These are phyloP conservation scores for Medicago ruthenica DNA, from an alignment of 306 rosid species.

Conservation along the genomic window DNA sequence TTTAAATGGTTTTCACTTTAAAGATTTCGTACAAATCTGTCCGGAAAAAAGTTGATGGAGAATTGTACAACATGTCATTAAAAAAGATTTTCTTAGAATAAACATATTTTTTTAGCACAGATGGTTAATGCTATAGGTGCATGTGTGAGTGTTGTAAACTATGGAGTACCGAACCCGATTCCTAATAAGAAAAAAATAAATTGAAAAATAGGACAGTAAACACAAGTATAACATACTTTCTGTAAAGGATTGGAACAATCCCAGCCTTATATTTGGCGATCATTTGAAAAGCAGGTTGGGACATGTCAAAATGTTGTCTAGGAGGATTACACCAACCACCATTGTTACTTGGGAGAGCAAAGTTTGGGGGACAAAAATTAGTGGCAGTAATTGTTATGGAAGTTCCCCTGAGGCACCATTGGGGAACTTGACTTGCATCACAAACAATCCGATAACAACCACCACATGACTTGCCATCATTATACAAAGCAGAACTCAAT, in stretches of 20 bases:
- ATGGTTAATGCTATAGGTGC: too few relatives aligned
- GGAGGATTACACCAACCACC: conserved; percentile 84
- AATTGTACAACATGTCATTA: not conserved
- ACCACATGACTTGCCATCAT: conserved; percentile 69
- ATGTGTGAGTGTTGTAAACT: not conserved
- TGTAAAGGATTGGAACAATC: conserved; percentile 54
- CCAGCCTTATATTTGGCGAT: conserved; percentile 68
- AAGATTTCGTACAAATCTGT: too few relatives aligned
- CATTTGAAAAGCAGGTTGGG: conserved; percentile 60
- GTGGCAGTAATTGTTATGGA: conserved; percentile 70
- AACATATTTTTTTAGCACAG: too few relatives aligned
- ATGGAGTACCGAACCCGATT: too few relatives aligned
- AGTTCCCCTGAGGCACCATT: conserved; percentile 67
- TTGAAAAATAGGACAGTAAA: not conserved
- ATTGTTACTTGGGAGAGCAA: conserved; percentile 51
- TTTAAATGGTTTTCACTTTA: too few relatives aligned
- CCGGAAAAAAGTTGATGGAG: too few relatives aligned
- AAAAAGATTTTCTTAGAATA: not conserved
- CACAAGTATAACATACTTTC: conserved; percentile 47
- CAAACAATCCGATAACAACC: conserved; percentile 74
- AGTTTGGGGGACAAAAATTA: conserved; percentile 77
- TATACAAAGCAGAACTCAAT: conserved; percentile 62
- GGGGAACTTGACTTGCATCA: conserved; percentile 49
- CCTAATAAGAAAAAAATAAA: not conserved
- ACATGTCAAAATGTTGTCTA: conserved; percentile 68